Evolutionary conservation across 1,284 basidiomycete genomes (phyloP), one percentile per base, ranked within the genome.

Genomic region (Puccinia brachypodii): DNA sequence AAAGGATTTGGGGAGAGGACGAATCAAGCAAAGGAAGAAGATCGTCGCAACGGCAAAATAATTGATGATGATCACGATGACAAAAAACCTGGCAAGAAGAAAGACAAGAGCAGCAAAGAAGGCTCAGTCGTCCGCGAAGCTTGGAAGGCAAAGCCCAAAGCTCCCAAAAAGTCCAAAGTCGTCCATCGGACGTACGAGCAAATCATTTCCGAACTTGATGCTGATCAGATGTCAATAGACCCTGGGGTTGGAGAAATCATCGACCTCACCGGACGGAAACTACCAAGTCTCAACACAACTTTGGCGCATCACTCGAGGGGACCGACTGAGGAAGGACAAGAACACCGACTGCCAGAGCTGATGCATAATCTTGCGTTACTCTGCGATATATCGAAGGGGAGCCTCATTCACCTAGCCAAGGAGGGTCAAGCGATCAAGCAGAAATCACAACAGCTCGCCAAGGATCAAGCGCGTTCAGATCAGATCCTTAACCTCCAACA

Each of bases 181-280:
- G 91, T 95, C 85, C 94, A 96, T 88, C 96, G 95, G 89, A 95
- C 94, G 0, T 98, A 97, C 85, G 96, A 98, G 86, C 91, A 98
- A 87, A 93, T 98, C 80, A 86, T 98, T 66, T 92, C 92, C 2
- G 95, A 96, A 86, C 91, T 92, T 28, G 76, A 82, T 33, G 74
- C 69, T 33, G 75, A 71, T 28, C 50, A 83, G 19, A 88, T 89
- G 0, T 50, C 44, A 7, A 85, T 89, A 2, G 84, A 88, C 4
- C 84, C 91, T 3, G 91, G 91, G 0, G 87, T 95, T 68, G 95
- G 94, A 2, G 90, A 92, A 84, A 95, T 98, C 44, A 92, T 97
- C 76, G 96, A 98, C 87, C 93, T 95, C n/a, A 93, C 94, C 19
- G 93, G 95, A 58, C 93, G 93, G 82, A 93, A 93, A 84, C 94